Percentiles rank a stretch among this genome's conserved stretches.
phyloP scores from a whole-genome alignment of 768 basidiomycete species.

The Tylopilus rubrobrunneus region DNA sequence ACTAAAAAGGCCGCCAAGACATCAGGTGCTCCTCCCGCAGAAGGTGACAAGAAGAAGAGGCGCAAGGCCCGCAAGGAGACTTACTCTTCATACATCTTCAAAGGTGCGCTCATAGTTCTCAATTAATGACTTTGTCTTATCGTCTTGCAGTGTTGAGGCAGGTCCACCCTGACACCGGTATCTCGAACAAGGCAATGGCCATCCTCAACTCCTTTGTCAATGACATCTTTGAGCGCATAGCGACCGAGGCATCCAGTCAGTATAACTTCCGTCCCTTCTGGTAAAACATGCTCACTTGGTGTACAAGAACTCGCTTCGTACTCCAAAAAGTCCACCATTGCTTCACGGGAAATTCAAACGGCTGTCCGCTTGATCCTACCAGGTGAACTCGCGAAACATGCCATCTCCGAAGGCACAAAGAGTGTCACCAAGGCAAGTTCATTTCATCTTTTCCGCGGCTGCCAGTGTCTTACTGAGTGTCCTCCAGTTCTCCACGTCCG shows the following conservation, averaged over 20 bases:
- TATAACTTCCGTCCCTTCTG: background rate
- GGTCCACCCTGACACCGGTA: constrained; percentile 98
- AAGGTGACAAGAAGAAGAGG: constrained; percentile 79
- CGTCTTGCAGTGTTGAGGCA: constrained; percentile 76
- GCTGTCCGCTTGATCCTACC: constrained; percentile 95
- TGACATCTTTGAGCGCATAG: constrained; percentile 93
- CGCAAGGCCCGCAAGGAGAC: constrained; percentile 87
- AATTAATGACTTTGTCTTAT: constrained; percentile 8
- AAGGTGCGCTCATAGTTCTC: constrained; percentile 44
- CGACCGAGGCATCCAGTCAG: constrained; percentile 84
- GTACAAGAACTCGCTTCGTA: constrained; percentile 87
- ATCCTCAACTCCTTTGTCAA: constrained; percentile 96
- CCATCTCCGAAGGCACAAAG: constrained; percentile 84
- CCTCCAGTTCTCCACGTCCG: constrained; percentile 41
- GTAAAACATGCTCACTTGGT: constrained; percentile 33
- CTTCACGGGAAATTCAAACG: constrained; percentile 97
- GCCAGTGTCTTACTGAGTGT: background rate
- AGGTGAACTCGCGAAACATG: constrained; percentile 83
- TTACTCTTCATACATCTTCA: constrained; percentile 91
- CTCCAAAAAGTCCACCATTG: constrained; percentile 98
- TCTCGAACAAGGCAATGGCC: constrained; percentile 98
- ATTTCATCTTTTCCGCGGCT: background rate
- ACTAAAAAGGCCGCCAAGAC: constrained; percentile 71
- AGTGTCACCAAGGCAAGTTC: constrained; percentile 69
- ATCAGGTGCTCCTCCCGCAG: constrained; percentile 46